Base-by-base conservation (phyloP, 352 stramenopile genomes). In the Vaucheria bursata region DNA sequence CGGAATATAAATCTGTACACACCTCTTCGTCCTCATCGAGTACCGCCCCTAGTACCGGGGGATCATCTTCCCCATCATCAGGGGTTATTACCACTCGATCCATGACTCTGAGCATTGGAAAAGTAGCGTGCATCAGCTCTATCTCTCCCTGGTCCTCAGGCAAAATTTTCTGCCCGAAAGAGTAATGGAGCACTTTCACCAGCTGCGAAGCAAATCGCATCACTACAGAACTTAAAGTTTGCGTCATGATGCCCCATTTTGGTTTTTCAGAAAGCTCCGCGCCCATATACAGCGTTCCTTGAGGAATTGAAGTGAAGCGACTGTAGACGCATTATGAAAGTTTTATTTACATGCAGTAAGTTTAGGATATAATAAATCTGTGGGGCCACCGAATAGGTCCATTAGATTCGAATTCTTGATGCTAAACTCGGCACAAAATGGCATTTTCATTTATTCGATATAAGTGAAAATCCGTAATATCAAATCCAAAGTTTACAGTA, bases 201-300 rank as follows among this genome's bases (percentile, higher is more conserved):
- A 81, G 70, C 50, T 79, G 66, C 18, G 75, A 45, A 1, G 85
- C 68, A 34, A 87, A 87, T 32, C 79, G 50, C 75, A 87, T 78
- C 3, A 87, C 82, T 59, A 82, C 78, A 34, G 71, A 66, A 32
- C 73, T 77, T 7, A 87, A 49, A n/a, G 80, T 78, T 32, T 84
- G 81, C 5, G 84, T 87, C 7, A 87, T 77, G 12, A 87, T 35
- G 29, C 76, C 80, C n/a, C 84, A 71, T 39, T 87, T 83, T n/a
- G 84, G 84, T n/a, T 76, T 25, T n/a, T 85, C 45, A 7, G 68
- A 39, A 34, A 87, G 71, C 39, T 87, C 80, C 12, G 79, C 84
- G 38, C 84, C 84, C 67, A 87, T 78, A 59, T 79, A 85, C 0
- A 87, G 67, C 0, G 32, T 18, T 18, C 32, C 67, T 8, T 1